Percentiles rank a stretch among this genome's conserved stretches.
phyloP scores from a whole-genome alignment of 805 yeast species.

The Lipomyces anomalus region DNA sequence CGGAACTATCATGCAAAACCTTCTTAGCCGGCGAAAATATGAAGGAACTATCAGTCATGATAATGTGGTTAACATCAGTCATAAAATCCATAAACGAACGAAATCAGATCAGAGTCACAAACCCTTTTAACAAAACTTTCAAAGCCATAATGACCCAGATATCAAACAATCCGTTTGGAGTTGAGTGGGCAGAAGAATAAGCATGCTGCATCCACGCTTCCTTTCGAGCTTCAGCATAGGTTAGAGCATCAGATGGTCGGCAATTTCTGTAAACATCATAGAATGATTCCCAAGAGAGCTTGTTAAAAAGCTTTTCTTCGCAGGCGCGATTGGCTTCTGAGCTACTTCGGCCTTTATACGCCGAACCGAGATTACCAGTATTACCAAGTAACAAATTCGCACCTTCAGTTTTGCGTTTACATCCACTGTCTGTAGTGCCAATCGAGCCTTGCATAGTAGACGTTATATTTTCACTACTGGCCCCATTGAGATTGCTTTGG shows the following conservation, averaged over 20 bases:
- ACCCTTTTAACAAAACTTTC: conserved; percentile 28
- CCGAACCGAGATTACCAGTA: too few species aligned
- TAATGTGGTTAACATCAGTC: too few species aligned
- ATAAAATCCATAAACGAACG: too few species aligned
- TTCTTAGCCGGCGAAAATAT: conserved; percentile 28
- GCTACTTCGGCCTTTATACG: too few species aligned
- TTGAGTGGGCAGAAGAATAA: conserved; percentile 17
- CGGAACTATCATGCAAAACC: background rate
- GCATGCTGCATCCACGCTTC: conserved; percentile 33
- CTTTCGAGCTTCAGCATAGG: conserved; percentile 28
- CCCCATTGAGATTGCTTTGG: too few species aligned
- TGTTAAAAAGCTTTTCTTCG: background rate
- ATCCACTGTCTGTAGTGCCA: too few species aligned
- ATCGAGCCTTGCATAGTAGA: too few species aligned
- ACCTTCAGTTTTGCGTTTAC: background rate
- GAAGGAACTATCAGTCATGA: conserved; percentile 27
- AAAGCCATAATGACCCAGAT: conserved; percentile 34
- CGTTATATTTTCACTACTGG: too few species aligned
- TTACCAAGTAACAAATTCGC: background rate
- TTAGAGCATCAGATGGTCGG: conserved; percentile 17
- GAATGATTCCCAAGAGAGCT: background rate
- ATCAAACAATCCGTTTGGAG: conserved; percentile 26
- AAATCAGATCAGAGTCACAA: too few species aligned
- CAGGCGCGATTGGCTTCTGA: background rate
- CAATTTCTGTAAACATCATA: conserved; percentile 9